Base-by-base conservation (phyloP, 805 yeast species). In the Metschnikowia baotianmanensis region DNA sequence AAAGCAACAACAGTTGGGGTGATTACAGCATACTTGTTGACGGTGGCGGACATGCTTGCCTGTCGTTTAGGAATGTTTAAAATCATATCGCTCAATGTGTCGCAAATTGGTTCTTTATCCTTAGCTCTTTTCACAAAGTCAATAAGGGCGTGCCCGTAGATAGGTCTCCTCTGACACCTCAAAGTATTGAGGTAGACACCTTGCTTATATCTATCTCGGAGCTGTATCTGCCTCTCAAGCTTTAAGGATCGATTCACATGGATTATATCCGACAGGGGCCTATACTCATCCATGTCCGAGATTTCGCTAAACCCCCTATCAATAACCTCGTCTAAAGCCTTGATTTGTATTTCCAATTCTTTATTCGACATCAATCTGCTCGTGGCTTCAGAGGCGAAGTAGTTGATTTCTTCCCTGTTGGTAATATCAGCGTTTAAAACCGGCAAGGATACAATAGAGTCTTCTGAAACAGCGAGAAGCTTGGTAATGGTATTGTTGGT, bases 1-100 rank as follows among this genome's bases (percentile, higher is more conserved):
- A 86, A 69, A 1, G 87, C 74, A 2, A 89, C 95, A 4, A 79
- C 96, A 3, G 81, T 70, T 0, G 99, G 99, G 0, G 98, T 93
- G 4, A 91, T 76, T 48, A 86, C 91, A 0, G 95, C 86, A 62
- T 73, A 93, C 46, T 83, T 80, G 31, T 86, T 87, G 43, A 91
- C 74, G 0, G 68, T 56, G 24, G 76, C 79, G 8, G 64, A 58
- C 70, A 81, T 67, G 0, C 46, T 31, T 3, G 57, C 61, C 3
- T 54, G 62, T 29, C 71, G 48, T 25, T 53, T 47, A 3, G 59
- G 53, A n/a, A 67, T 44, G 6, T 58, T 46, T 16, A 56, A 41
- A 2, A 55, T 47, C 48, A 67, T 55, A 17, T 51, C 48, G 1
- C 49, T 45, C 27, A 84, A 50, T 26, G 67, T 44, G 4, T 48